phyloP scores from a whole-genome alignment of 257 asterid genomes.

The Capsicum chinense region DNA sequence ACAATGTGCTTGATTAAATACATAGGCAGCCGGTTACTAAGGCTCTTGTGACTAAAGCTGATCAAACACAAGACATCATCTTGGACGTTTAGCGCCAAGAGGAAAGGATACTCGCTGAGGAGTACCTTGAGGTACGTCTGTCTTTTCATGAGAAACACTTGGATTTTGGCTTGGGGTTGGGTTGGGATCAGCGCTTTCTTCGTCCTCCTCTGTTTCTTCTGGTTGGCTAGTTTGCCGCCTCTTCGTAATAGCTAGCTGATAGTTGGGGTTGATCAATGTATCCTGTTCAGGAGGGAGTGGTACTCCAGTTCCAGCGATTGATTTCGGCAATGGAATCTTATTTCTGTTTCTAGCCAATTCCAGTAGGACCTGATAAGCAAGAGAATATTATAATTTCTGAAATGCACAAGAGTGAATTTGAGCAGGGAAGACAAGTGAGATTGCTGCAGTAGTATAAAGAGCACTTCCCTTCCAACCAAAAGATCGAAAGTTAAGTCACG shows the following conservation, averaged over 20 bases:
- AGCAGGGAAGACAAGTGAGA: background rate
- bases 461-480: slow-evolving; percentile 1
- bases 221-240: slow-evolving; percentile 51
- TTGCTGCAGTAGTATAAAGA: background rate
- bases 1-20: background rate
- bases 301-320: slow-evolving; percentile 59
- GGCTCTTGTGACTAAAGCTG: background rate
- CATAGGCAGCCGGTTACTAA: background rate
- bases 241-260: slow-evolving; percentile 74
- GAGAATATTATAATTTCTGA: background rate
- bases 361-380: slow-evolving; percentile 59
- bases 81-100: slow-evolving; percentile 62
- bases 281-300: slow-evolving; percentile 86
- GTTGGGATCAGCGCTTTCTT: slow-evolving; percentile 54
- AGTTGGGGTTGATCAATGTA: slow-evolving; percentile 81
- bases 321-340: slow-evolving; percentile 75
- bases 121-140: slow-evolving; percentile 61
- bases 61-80: slow-evolving; percentile 32
- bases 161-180: slow-evolving; percentile 39
- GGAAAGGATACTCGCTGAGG: slow-evolving; percentile 84
- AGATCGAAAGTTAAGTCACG: background rate
- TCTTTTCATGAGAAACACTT: slow-evolving; percentile 49
- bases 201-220: slow-evolving; percentile 87
- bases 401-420: background rate
- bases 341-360: slow-evolving; percentile 89